Evolutionary conservation across 352 stramenopile genomes (phyloP).

Genomic region (Pythium aphanidermatum): DNA sequence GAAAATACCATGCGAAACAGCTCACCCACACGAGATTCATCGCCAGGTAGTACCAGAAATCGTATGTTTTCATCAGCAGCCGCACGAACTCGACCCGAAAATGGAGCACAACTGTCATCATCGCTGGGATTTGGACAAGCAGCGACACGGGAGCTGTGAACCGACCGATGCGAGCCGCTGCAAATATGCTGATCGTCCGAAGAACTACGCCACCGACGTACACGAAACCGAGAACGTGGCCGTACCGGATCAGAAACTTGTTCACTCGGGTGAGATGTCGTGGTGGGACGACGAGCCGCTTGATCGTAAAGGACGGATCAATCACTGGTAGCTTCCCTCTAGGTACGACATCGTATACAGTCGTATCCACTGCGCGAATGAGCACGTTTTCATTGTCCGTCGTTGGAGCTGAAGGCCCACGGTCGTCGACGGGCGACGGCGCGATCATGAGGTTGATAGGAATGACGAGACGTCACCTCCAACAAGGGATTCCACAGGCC

Average conservation of each 20-base stretch:
- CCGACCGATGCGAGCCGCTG: not conserved
- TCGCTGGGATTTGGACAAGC: conserved; percentile 4
- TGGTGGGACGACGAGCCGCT: not conserved
- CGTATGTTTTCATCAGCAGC: conserved; percentile 6
- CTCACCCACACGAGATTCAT: conserved; percentile 3
- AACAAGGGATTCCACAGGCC: no score
- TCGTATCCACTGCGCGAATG: not conserved
- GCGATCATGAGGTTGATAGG: no score
- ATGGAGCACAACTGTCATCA: conserved; percentile 3
- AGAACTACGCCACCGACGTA: conserved; percentile 8
- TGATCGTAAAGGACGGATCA: conserved; percentile 6
- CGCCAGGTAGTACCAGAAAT: conserved; percentile 17
- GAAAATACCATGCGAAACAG: conserved; percentile 5
- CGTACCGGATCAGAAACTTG: not conserved
- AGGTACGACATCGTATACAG: conserved; percentile 11
- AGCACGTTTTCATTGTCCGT: not conserved
- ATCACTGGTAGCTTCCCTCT: conserved; percentile 2
- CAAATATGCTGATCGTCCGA: not conserved
- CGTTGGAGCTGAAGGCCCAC: no score
- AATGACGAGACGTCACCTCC: no score
- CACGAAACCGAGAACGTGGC: not conserved
- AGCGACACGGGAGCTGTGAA: not conserved
- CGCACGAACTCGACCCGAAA: conserved; percentile 8
- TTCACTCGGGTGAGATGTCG: not conserved
- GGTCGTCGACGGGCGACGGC: not conserved